These are phyloP conservation scores for Termitomyces sp. DNA, from an alignment of 768 basidiomycete genomes.

Conservation along the genomic window DNA sequence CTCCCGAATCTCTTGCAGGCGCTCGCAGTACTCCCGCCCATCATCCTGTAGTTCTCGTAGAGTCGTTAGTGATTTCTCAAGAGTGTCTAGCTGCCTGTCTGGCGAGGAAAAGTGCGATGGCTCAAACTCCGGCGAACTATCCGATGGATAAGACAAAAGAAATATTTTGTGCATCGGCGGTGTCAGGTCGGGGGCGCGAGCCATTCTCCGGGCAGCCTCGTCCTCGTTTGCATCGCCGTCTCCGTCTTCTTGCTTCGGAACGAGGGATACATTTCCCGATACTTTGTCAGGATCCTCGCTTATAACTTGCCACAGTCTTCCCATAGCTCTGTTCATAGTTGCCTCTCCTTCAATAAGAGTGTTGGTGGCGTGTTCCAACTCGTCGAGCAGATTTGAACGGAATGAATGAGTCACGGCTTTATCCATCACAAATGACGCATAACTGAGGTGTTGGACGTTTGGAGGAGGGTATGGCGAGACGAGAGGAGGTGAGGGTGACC, in stretches of 20 bases:
- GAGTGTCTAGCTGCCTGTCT: slow-evolving; percentile 61
- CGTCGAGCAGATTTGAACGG: slow-evolving; percentile 72
- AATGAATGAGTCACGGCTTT: slow-evolving; percentile 82
- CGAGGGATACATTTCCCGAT: slow-evolving; percentile 34
- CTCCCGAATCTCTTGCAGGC: slow-evolving; percentile 81
- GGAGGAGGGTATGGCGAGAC: slow-evolving; percentile 74
- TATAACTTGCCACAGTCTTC: slow-evolving; percentile 79
- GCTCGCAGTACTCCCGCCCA: slow-evolving; percentile 81
- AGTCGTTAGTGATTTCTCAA: slow-evolving; percentile 73
- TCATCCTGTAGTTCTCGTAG: slow-evolving; percentile 84
- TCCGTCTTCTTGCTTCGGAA: slow-evolving; percentile 68
- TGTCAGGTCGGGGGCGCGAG: slow-evolving; percentile 64
- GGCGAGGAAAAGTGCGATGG: slow-evolving; percentile 62
- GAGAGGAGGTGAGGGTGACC: slow-evolving; percentile 74
- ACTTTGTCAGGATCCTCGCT: slow-evolving; percentile 59
- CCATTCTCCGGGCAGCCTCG: slow-evolving; percentile 40
- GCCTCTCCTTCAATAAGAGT: slow-evolving; percentile 83
- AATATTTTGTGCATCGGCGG: slow-evolving; percentile 68
- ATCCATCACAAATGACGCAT: slow-evolving; percentile 84
- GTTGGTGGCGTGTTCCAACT: slow-evolving; percentile 79
- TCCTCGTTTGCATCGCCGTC: slow-evolving; percentile 49
- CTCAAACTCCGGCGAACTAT: slow-evolving; percentile 41
- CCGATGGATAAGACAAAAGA: slow-evolving; percentile 46
- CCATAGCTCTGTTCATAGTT: slow-evolving; percentile 67
- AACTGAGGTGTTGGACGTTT: slow-evolving; percentile 63